Evolutionary conservation across 2,329 filamentous ascomycete species (phyloP).

Genomic region (Didymella sp.): DNA sequence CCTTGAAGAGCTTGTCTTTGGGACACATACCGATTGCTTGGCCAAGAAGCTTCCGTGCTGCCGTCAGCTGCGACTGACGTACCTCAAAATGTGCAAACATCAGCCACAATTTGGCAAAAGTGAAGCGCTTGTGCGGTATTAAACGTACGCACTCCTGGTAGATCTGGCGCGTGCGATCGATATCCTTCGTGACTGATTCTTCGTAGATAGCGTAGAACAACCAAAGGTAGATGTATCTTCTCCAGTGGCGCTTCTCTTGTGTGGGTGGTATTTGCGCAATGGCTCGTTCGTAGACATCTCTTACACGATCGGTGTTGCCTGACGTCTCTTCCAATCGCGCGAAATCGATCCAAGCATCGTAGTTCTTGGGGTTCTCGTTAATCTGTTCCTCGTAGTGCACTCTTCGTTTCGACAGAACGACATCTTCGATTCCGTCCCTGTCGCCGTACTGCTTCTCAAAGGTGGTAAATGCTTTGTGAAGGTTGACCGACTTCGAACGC

Average conservation of each 20-base stretch:
- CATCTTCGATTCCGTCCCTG: slow-evolving; percentile 89
- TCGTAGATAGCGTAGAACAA: slow-evolving; percentile 97
- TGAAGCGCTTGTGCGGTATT: slow-evolving; percentile 95
- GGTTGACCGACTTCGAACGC: slow-evolving; percentile 78
- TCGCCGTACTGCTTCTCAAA: slow-evolving; percentile 99
- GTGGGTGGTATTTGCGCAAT: slow-evolving; percentile 95
- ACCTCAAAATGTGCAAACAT: slow-evolving; percentile 87
- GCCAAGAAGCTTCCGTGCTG: slow-evolving; percentile 87
- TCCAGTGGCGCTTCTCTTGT: slow-evolving; percentile 96
- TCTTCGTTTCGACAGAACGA: slow-evolving; percentile 90
- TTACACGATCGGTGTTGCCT: slow-evolving; percentile 80
- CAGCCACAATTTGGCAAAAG: slow-evolving; percentile 96
- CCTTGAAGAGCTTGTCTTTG: slow-evolving; percentile 93
- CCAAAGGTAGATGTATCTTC: slow-evolving; percentile 97
- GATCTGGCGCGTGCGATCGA: slow-evolving; percentile 81
- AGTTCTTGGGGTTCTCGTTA: slow-evolving; percentile 93
- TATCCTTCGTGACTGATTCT: slow-evolving; percentile 82
- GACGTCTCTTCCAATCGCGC: slow-evolving; percentile 87
- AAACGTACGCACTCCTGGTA: slow-evolving; percentile 87
- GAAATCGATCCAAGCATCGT: slow-evolving; percentile 97
- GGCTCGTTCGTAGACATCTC: slow-evolving; percentile 93
- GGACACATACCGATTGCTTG: slow-evolving; percentile 92
- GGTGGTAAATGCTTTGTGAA: slow-evolving; percentile 94
- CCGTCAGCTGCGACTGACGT: slow-evolving; percentile 79
- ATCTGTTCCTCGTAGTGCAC: slow-evolving; percentile 94